Evolutionary conservation across 1,284 basidiomycete species (phyloP).

Genomic region (Pyrrhoderma lamaoense): DNA sequence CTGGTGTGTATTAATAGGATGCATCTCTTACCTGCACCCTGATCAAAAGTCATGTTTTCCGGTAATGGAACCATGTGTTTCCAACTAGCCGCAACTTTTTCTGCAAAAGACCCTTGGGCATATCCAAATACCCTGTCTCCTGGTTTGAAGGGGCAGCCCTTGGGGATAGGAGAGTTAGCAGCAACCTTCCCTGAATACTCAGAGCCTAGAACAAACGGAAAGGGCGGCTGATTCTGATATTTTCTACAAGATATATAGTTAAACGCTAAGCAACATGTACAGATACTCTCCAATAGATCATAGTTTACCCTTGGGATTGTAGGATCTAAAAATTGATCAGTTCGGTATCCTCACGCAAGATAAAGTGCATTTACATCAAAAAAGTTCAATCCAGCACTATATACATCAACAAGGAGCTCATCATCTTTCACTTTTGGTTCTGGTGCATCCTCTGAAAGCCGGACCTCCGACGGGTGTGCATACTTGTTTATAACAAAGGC

Average conservation of each 20-base stretch:
- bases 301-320: conserved; percentile 60
- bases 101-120: conserved; percentile 75
- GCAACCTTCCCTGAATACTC: conserved; percentile 85
- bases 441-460: conserved; percentile 49
- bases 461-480: conserved; percentile 66
- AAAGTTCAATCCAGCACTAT: conserved; percentile 73
- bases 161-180: conserved; percentile 69
- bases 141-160: conserved; percentile 70
- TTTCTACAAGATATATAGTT: conserved; percentile 30
- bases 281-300: background rate
- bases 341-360: background rate
- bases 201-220: conserved; percentile 78
- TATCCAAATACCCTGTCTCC: conserved; percentile 90
- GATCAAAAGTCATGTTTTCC: conserved; percentile 54
- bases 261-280: background rate
- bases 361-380: conserved; percentile 51
- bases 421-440: conserved; percentile 47
- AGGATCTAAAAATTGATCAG: conserved; percentile 47
- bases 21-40: conserved; percentile 43
- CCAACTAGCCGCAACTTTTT: conserved; percentile 55
- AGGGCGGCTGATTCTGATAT: conserved; percentile 76
- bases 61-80: conserved; percentile 52
- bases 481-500: conserved; percentile 71
- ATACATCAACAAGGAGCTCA: conserved; percentile 78
- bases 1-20: conserved; percentile 19